These are phyloP conservation scores for Paragyromitra xinjiangensis DNA, from an alignment of 495 filamentous ascomycete genomes.

Conservation along the genomic window DNA sequence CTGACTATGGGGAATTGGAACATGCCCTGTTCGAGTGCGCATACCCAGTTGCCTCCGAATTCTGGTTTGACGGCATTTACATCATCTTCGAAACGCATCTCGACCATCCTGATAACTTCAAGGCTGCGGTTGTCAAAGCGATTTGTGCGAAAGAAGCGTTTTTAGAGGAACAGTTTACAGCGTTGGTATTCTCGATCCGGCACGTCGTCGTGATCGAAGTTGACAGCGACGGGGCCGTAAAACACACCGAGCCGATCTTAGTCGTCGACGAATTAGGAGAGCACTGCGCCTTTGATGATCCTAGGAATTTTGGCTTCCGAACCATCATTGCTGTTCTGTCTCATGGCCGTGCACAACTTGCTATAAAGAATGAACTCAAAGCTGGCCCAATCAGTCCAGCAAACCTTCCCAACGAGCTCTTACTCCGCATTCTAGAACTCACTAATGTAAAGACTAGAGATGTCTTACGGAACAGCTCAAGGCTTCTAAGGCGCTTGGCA, in stretches of 20 bases:
- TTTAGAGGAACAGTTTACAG: neutral
- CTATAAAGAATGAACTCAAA: neutral
- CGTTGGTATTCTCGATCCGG: neutral
- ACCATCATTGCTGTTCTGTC: neutral
- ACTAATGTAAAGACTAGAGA: neutral
- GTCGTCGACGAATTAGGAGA: neutral
- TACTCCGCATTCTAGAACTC: neutral
- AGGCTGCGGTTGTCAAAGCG: neutral
- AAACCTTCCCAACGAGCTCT: constrained; percentile 1
- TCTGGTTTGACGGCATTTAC: neutral
- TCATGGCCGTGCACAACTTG: neutral
- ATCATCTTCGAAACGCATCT: constrained; percentile 17
- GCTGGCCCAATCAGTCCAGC: neutral
- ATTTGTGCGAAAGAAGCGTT: neutral
- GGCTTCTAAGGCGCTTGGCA: neutral
- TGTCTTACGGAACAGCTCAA: neutral
- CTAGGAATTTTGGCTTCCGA: neutral
- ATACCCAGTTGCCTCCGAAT: neutral
- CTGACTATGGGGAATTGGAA: neutral
- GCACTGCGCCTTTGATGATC: neutral
- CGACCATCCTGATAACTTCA: neutral
- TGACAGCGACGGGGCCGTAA: neutral
- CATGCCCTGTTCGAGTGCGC: neutral
- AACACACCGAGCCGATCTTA: neutral
- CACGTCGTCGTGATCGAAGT: neutral